phyloP scores from a whole-genome alignment of 345 rosid species.

The Rhodamnia rubescens region DNA sequence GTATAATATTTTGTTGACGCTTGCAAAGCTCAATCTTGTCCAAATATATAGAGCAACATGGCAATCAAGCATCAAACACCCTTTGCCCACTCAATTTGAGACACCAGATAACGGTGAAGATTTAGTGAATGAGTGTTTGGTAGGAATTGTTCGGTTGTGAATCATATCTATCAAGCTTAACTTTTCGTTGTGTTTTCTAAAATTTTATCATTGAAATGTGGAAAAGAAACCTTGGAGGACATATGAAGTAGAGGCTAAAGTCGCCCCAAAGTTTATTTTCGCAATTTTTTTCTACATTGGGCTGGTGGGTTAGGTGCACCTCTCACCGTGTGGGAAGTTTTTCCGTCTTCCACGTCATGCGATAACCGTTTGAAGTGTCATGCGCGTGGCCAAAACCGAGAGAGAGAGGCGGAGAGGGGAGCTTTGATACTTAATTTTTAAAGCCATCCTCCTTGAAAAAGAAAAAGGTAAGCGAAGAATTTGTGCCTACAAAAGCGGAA shows the following conservation, averaged over 20 bases:
- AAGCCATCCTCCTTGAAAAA: no score
- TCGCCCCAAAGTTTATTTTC: not conserved
- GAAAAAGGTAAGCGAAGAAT: no score
- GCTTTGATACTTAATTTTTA: no score
- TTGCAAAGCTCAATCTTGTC: not conserved
- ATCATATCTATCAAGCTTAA: not conserved
- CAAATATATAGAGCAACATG: not conserved
- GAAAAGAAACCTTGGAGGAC: not conserved
- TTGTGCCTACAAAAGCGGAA: no score
- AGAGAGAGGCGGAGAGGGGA: not conserved
- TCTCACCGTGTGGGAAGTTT: not conserved
- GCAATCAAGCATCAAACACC: not conserved
- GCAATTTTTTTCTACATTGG: not conserved
- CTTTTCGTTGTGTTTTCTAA: not conserved
- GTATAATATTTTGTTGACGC: not conserved
- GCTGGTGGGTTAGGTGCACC: no score
- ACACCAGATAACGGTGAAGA: not conserved
- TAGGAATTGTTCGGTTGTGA: accelerated
- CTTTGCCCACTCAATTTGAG: not conserved
- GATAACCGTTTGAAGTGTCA: not conserved
- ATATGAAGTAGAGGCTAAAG: no score
- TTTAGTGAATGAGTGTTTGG: no score
- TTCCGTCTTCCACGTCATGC: not conserved
- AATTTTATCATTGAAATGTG: not conserved
- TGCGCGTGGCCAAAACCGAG: not conserved